Evolutionary conservation across 2,329 filamentous ascomycete species (phyloP).

Genomic region (Knufia petricola): DNA sequence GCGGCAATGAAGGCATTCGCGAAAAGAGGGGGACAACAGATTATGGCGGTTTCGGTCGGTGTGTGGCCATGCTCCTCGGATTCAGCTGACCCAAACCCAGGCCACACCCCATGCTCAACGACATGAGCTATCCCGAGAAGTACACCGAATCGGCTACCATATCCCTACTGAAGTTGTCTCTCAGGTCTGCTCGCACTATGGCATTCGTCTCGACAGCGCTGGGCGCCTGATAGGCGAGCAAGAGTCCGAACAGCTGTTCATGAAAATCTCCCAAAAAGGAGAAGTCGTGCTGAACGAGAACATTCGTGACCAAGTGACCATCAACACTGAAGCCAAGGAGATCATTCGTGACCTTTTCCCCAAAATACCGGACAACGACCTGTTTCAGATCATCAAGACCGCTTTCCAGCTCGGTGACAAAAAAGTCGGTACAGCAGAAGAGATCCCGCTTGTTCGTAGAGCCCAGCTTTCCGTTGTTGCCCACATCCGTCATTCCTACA

Average conservation of each 20-base stretch:
- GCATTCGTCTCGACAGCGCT: conserved; percentile 36
- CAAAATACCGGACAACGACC: conserved; percentile 49
- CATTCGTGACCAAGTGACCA: conserved; percentile 31
- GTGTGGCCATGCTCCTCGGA: not conserved
- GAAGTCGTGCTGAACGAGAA: conserved; percentile 15
- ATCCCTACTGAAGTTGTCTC: conserved; percentile 52
- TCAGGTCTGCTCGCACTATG: conserved; percentile 43
- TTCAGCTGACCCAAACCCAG: conserved; percentile 24
- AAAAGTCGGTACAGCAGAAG: conserved; percentile 48
- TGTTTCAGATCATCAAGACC: conserved; percentile 49
- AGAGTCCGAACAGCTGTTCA: conserved; percentile 19
- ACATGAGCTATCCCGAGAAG: conserved; percentile 49
- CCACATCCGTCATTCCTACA: conserved; percentile 53
- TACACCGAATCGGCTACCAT: conserved; percentile 54
- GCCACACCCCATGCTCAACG: conserved; percentile 42
- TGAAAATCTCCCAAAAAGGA: conserved; percentile 18
- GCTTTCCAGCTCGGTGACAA: conserved; percentile 51
- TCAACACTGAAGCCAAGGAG: conserved; percentile 48
- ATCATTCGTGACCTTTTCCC: conserved; percentile 55
- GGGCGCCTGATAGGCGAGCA: conserved; percentile 36
- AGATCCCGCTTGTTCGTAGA: conserved; percentile 46
- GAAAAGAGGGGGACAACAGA: conserved; percentile 43
- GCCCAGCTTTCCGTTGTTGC: conserved; percentile 54
- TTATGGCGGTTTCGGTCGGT: conserved; percentile 53
- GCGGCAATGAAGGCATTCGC: conserved; percentile 52